A percentile compares a stretch with the other conserved stretches of the same genome.
These are phyloP conservation scores for Thermochaetoides thermophila DNA, from an alignment of 495 filamentous ascomycete species.

Conservation along the genomic window DNA sequence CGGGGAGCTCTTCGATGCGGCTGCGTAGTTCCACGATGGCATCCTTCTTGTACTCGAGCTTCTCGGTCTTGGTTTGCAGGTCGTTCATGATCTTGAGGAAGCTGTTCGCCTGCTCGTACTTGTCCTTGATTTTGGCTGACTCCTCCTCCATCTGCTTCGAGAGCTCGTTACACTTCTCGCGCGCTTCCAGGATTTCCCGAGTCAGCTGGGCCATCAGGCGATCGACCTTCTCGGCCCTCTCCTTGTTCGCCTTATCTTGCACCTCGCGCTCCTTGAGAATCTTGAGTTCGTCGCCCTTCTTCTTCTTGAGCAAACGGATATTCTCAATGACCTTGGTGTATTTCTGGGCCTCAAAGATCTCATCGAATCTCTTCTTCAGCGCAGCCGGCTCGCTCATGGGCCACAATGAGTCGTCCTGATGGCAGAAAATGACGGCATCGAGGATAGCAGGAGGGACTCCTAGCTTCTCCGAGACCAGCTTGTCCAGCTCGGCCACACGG, in stretches of 20 bases:
- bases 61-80: slow-evolving; percentile 43
- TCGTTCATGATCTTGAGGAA: slow-evolving; percentile 43
- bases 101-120: slow-evolving; percentile 28
- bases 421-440: slow-evolving; percentile 93
- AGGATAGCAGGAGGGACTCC: slow-evolving; percentile 84
- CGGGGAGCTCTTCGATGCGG: slow-evolving; percentile 58
- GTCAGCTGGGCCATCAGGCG: slow-evolving; percentile 47
- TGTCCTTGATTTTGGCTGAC: slow-evolving; percentile 25
- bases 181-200: slow-evolving; percentile 56
- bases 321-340: slow-evolving; percentile 96
- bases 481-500: slow-evolving; percentile 61
- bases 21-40: slow-evolving; percentile 53
- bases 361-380: slow-evolving; percentile 88
- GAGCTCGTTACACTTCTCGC: slow-evolving; percentile 41
- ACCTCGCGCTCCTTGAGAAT: slow-evolving; percentile 57
- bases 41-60: slow-evolving; percentile 39
- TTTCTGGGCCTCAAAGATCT: slow-evolving; percentile 92
- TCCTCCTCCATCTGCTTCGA: slow-evolving; percentile 31
- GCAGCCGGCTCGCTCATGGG: slow-evolving; percentile 80
- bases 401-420: slow-evolving; percentile 96
- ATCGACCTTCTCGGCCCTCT: slow-evolving; percentile 59
- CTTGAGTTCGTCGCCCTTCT: slow-evolving; percentile 57
- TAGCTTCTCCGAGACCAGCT: slow-evolving; percentile 70
- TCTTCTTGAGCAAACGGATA: slow-evolving; percentile 73
- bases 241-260: slow-evolving; percentile 71